Conservation (phyloP, 75 land plant genomes). For the Selaginella tamariscina region DNA sequence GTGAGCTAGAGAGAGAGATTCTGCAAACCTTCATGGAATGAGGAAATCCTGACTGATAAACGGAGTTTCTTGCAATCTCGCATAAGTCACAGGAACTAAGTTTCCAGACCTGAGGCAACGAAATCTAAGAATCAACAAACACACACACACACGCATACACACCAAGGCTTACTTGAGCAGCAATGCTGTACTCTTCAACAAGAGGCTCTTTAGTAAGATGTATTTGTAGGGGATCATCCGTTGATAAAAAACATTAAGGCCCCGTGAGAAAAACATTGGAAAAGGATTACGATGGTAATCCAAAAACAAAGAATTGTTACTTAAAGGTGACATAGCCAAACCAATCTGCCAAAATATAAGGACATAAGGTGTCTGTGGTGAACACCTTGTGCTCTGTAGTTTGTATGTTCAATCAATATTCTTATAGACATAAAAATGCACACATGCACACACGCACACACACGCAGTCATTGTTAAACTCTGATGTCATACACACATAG, state of each 20-base stretch:
- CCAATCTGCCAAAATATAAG: conserved; percentile 12
- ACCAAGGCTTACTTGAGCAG: neutral
- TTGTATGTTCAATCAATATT: neutral
- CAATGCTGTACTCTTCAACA: conserved; percentile 10
- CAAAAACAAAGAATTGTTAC: conserved; percentile 9
- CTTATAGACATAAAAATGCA: no score
- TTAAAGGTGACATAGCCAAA: neutral
- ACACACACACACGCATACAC: neutral
- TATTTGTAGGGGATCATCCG: conserved; percentile 13
- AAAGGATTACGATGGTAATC: conserved; percentile 13
- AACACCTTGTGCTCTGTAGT: neutral
- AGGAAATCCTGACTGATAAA: conserved; percentile 11
- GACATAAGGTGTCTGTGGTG: neutral
- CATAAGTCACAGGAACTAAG: conserved; percentile 1
- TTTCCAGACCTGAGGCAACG: conserved; percentile 7
- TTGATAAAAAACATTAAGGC: conserved; percentile 3
- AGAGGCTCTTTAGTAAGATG: conserved; percentile 11
- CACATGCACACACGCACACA: no score
- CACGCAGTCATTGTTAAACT: no score
- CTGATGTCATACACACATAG: neutral
- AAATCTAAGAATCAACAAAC: neutral
- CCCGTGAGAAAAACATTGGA: conserved; percentile 10
- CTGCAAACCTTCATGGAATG: conserved; percentile 2
- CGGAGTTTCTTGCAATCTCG: conserved; percentile 12
- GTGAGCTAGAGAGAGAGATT: no score